A percentile compares a stretch with the other conserved stretches of the same genome.
These are phyloP conservation scores for Termitomyces eurrhizus DNA, from an alignment of 768 basidiomycete species.

Conservation along the genomic window DNA sequence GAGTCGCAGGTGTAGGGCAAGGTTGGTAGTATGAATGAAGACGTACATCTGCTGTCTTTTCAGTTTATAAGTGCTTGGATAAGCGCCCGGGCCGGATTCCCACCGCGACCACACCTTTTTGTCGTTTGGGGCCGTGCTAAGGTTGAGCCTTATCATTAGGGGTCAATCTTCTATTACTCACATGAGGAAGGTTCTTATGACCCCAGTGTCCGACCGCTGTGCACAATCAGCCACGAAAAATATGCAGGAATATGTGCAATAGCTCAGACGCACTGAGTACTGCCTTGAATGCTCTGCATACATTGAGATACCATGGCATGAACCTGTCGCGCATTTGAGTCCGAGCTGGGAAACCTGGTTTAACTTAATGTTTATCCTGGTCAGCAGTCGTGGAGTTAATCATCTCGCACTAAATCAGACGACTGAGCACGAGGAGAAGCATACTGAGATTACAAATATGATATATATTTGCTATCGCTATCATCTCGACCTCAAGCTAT, in stretches of 20 bases:
- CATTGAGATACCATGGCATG: not conserved
- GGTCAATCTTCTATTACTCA: not conserved
- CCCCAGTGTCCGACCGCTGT: not conserved
- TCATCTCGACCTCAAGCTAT: too few relatives aligned
- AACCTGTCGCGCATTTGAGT: not conserved
- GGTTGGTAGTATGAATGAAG: slow-evolving; percentile 13
- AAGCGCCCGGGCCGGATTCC: not conserved
- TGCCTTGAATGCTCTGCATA: not conserved
- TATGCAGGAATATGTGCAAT: not conserved
- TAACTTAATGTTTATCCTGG: not conserved
- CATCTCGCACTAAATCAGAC: not conserved
- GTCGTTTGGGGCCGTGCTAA: not conserved
- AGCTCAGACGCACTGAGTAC: not conserved
- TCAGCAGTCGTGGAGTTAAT: not conserved
- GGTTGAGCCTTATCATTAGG: not conserved
- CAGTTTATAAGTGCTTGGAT: not conserved
- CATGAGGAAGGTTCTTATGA: not conserved
- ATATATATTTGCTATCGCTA: not conserved
- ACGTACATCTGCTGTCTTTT: not conserved
- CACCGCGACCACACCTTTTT: not conserved
- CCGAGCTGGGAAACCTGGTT: not conserved
- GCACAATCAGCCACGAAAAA: not conserved
- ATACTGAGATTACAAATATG: not conserved
- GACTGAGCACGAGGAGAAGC: not conserved
- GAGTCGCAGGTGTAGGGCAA: slow-evolving; percentile 12